Conservation (phyloP, 164 flowering plant species). For the Warburgia ugandensis region DNA sequence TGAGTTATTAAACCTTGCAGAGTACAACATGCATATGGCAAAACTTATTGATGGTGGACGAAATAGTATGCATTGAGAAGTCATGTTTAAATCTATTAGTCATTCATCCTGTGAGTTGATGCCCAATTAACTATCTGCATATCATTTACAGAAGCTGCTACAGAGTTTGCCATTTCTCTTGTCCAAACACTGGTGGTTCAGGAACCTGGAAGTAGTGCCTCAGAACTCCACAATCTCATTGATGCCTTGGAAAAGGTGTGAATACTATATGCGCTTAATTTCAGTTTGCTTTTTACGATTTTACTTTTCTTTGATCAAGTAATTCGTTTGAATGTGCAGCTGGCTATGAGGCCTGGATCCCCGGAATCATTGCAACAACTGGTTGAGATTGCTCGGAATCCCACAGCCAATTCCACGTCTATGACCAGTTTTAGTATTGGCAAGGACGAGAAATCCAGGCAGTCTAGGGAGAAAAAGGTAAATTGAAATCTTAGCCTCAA, state of each 20-base stretch:
- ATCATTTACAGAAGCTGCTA: conserved; percentile 72
- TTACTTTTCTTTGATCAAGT: background rate
- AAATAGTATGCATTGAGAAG: conserved; percentile 52
- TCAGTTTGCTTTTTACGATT: background rate
- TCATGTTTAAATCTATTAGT: background rate
- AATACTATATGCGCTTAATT: background rate
- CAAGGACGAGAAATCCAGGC: conserved; percentile 62
- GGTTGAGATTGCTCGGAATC: conserved; percentile 75
- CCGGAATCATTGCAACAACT: conserved; percentile 80
- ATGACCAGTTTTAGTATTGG: conserved; percentile 28
- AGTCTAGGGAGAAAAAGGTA: conserved; percentile 68
- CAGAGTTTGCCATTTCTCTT: conserved; percentile 78
- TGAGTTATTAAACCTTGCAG: conserved; percentile 80
- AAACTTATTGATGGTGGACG: conserved; percentile 94
- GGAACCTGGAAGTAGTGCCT: conserved; percentile 53
- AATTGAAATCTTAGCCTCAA: background rate
- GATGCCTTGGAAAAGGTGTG: conserved; percentile 93
- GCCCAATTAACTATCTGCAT: conserved; percentile 8
- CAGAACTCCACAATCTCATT: conserved; percentile 81
- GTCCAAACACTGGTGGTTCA: conserved; percentile 62
- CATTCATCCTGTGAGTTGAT: background rate
- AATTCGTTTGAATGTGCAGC: conserved; percentile 43
- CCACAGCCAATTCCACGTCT: conserved; percentile 35
- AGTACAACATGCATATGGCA: conserved; percentile 88
- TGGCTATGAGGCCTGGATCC: conserved; percentile 83